These are phyloP conservation scores for Epichloe glyceriae DNA, from an alignment of 2,329 filamentous ascomycete genomes.

Conservation along the genomic window DNA sequence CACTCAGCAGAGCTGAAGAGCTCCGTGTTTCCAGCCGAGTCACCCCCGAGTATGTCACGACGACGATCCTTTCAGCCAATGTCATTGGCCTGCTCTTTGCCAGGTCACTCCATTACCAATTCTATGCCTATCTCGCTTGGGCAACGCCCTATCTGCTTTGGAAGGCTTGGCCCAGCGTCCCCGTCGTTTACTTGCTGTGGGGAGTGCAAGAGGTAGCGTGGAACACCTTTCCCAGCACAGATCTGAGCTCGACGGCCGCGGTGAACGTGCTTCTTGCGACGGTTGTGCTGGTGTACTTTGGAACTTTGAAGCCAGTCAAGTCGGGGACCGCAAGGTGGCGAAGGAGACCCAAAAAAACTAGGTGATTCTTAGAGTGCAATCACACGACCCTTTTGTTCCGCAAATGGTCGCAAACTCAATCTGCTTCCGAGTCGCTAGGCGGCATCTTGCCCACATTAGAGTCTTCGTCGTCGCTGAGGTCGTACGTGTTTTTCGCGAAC, in stretches of 20 bases:
- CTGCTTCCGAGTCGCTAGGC: constrained; percentile 65
- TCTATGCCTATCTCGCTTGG: constrained; percentile 88
- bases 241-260: constrained; percentile 43
- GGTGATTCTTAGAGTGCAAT: constrained; percentile 5
- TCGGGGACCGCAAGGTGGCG: not conserved
- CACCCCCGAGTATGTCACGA: constrained; percentile 62
- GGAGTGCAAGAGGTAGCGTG: constrained; percentile 78
- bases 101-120: constrained; percentile 85
- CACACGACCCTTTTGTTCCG: not conserved
- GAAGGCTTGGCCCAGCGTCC: constrained; percentile 56
- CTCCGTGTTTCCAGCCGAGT: constrained; percentile 42
- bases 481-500: constrained; percentile 54
- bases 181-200: constrained; percentile 58
- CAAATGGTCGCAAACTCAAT: constrained; percentile 20
- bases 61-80: constrained; percentile 63
- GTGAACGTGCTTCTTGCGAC: constrained; percentile 58
- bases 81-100: constrained; percentile 74
- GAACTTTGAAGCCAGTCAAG: constrained; percentile 24
- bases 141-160: constrained; percentile 77
- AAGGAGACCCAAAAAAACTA: constrained; percentile 19
- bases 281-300: constrained; percentile 49
- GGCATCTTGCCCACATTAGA: constrained; percentile 78
- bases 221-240: constrained; percentile 81
- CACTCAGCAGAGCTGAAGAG: constrained; percentile 40
- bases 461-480: constrained; percentile 57